Evolutionary conservation across 768 basidiomycete genomes (phyloP).

Genomic region (Russula compacta): DNA sequence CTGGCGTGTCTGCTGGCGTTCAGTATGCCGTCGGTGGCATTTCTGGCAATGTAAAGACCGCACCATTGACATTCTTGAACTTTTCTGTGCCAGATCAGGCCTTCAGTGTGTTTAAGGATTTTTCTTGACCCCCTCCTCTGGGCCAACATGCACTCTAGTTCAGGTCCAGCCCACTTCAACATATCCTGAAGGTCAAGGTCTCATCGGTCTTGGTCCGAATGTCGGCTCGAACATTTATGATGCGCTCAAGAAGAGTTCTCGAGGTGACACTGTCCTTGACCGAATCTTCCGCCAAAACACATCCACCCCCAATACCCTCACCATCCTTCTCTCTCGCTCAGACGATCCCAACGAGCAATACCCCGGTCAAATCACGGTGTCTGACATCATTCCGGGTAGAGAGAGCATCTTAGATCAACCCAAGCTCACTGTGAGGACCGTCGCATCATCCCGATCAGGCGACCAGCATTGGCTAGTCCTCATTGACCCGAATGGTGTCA

Average conservation of each 20-base stretch:
- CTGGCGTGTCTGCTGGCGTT: conserved; percentile 34
- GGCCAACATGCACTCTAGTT: conserved; percentile 28
- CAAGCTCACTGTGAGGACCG: conserved; percentile 38
- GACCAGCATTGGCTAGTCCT: conserved; percentile 60
- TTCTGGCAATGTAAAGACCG: conserved; percentile 37
- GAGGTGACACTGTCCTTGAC: conserved; percentile 50
- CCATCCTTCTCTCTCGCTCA: conserved; percentile 54
- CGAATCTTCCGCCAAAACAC: conserved; percentile 54
- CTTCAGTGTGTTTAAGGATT: conserved; percentile 31
- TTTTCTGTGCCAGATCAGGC: conserved; percentile 39
- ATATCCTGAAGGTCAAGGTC: conserved; percentile 30
- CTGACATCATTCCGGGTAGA: conserved; percentile 45
- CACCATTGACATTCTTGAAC: conserved; percentile 36
- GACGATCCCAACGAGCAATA: conserved; percentile 43
- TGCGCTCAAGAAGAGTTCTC: conserved; percentile 26
- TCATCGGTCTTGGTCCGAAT: conserved; percentile 55
- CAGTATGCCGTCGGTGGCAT: conserved; percentile 48
- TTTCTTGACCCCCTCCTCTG: neutral
- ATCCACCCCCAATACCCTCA: conserved; percentile 50
- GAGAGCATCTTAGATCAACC: conserved; percentile 41
- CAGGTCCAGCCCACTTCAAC: conserved; percentile 28
- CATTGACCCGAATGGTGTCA: conserved; percentile 51
- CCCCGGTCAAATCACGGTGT: conserved; percentile 55
- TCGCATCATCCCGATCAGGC: conserved; percentile 26
- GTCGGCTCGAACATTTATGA: conserved; percentile 41